phyloP scores from a whole-genome alignment of 108 stramenopile genomes.

The Cyclotella distinguenda region DNA sequence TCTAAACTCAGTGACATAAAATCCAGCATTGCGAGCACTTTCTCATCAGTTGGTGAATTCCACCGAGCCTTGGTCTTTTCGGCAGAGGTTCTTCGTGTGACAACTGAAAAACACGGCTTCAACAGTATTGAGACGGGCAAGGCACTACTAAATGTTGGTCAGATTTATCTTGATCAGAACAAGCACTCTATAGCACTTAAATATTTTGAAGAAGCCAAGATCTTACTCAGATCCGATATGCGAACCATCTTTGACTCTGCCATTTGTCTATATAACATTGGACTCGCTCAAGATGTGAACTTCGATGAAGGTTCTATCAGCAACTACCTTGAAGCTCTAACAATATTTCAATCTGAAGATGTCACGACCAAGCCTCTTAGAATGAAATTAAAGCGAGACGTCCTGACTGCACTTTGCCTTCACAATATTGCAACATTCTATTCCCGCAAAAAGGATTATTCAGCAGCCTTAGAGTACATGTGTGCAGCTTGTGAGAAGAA shows the following conservation, averaged over 20 bases:
- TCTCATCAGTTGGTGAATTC: slow-evolving; percentile 19
- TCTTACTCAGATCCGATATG: slow-evolving; percentile 14
- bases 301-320: slow-evolving; percentile 23
- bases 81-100: slow-evolving; percentile 43
- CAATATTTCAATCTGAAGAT: slow-evolving; percentile 23
- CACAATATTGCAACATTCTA: slow-evolving; percentile 31
- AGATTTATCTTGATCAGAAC: slow-evolving; percentile 35
- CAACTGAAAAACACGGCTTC: slow-evolving; percentile 30
- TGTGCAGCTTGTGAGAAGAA: slow-evolving; percentile 30
- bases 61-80: slow-evolving; percentile 42
- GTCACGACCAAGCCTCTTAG: neutral
- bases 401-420: slow-evolving; percentile 25
- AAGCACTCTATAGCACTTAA: slow-evolving; percentile 7
- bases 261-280: slow-evolving; percentile 39
- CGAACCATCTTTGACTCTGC: slow-evolving; percentile 25
- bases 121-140: slow-evolving; percentile 42
- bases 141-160: slow-evolving; percentile 46
- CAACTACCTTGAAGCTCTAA: slow-evolving; percentile 28
- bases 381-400: neutral
- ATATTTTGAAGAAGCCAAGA: slow-evolving; percentile 56
- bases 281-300: slow-evolving; percentile 25
- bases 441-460: slow-evolving; percentile 15
- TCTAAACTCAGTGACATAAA: too few relatives aligned
- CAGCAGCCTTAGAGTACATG: slow-evolving; percentile 31
- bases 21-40: slow-evolving; percentile 39